Percentiles rank a stretch among this genome's conserved stretches.
Evolutionary conservation across 257 asterid species (phyloP).

Genomic region (Solanum etuberosum): DNA sequence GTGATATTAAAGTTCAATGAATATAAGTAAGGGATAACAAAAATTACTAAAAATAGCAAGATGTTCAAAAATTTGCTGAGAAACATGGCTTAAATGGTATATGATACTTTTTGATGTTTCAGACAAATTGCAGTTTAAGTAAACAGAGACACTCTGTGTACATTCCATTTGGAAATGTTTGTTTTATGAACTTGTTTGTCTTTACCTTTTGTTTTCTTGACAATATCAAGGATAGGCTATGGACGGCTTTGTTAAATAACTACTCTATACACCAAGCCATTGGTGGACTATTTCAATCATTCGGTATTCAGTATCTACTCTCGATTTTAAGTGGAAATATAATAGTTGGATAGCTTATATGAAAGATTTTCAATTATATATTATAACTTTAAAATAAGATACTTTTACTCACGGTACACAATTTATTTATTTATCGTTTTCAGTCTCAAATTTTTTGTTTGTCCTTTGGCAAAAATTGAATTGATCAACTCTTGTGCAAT

Average conservation of each 20-base stretch:
- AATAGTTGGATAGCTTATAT: background rate
- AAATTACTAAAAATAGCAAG: background rate
- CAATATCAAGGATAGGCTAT: background rate
- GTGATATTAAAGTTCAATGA: constrained; percentile 20
- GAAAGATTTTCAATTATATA: background rate
- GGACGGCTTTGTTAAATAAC: background rate
- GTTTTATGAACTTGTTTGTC: background rate
- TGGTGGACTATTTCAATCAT: background rate
- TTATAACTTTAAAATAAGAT: no score
- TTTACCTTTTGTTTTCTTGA: background rate
- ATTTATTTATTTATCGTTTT: background rate
- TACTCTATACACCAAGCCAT: background rate
- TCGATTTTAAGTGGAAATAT: background rate
- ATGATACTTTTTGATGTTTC: background rate
- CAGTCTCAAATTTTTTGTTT: background rate
- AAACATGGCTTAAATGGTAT: background rate
- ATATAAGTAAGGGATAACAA: background rate
- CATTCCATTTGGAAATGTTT: background rate
- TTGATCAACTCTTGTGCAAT: background rate
- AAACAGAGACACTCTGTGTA: background rate
- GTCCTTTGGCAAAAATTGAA: background rate
- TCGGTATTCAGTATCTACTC: background rate
- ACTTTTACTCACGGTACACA: background rate
- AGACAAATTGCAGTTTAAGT: background rate
- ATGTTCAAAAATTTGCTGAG: background rate